These are phyloP conservation scores for Forsythia viridissima DNA, from an alignment of 257 asterid species.

Conservation along the genomic window DNA sequence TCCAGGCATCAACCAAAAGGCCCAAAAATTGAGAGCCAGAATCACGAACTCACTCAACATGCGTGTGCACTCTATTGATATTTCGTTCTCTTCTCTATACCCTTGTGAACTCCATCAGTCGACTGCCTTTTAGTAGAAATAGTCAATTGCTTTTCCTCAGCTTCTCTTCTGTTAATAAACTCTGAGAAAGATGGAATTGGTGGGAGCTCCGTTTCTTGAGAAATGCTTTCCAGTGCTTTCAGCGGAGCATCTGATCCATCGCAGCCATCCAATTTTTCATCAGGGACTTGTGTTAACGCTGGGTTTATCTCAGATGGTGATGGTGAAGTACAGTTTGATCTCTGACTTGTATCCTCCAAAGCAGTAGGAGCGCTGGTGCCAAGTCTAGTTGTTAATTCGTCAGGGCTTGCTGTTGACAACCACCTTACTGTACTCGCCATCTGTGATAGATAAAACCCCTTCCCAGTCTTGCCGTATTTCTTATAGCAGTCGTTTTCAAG, in stretches of 20 bases:
- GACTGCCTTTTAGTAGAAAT: constrained; percentile 51
- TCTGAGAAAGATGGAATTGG: constrained; percentile 76
- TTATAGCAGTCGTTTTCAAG: constrained; percentile 74
- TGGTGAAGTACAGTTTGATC: constrained; percentile 32
- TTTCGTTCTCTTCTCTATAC: constrained; percentile 56
- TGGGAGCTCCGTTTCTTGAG: constrained; percentile 44
- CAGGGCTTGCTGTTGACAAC: constrained; percentile 66
- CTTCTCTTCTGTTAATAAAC: constrained; percentile 61
- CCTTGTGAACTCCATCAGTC: constrained; percentile 35
- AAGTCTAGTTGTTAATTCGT: constrained; percentile 52
- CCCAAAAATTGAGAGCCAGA: neutral
- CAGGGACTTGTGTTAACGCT: constrained; percentile 18
- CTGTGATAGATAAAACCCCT: constrained; percentile 82
- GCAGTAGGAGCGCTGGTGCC: constrained; percentile 24
- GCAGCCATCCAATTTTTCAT: constrained; percentile 28
- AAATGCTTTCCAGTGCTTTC: constrained; percentile 15
- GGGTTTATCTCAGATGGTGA: constrained; percentile 29
- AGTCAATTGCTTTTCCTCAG: constrained; percentile 32
- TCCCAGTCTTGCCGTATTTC: constrained; percentile 71
- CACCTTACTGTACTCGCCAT: constrained; percentile 76
- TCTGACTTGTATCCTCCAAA: constrained; percentile 28
- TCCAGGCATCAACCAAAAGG: neutral
- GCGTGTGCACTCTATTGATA: constrained; percentile 20
- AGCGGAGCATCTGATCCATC: constrained; percentile 26
- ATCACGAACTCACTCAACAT: neutral